phyloP scores from a whole-genome alignment of 495 filamentous ascomycete genomes.

The Neurospora sp. region DNA sequence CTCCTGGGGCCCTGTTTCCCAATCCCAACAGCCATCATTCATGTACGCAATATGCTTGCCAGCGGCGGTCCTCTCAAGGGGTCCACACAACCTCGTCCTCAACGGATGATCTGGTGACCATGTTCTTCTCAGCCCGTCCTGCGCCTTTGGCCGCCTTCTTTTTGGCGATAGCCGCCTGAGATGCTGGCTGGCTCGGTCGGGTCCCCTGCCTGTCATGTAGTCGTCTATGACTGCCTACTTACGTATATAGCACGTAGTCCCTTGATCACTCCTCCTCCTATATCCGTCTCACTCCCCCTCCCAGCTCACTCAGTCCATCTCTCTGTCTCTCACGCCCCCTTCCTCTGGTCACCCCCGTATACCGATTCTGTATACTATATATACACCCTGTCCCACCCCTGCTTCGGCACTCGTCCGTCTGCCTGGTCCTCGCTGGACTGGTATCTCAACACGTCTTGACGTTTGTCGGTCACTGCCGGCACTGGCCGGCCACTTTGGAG shows the following conservation, averaged over 20 bases:
- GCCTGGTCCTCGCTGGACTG: background rate
- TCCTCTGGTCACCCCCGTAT: background rate
- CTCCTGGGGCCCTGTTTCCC: background rate
- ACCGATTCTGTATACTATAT: background rate
- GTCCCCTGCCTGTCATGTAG: background rate
- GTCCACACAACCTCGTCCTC: constrained; percentile 19
- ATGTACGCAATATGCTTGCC: constrained; percentile 1
- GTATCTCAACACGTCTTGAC: background rate
- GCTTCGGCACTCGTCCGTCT: constrained; percentile 2
- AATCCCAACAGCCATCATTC: background rate
- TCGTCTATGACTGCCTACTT: background rate
- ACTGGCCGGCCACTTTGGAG: background rate
- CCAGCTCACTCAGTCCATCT: constrained; percentile 6
- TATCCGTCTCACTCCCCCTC: background rate
- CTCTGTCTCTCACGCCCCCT: background rate
- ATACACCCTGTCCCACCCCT: constrained; percentile 2
- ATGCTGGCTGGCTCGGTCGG: background rate
- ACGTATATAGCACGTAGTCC: background rate
- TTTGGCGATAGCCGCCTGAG: background rate
- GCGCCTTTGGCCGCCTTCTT: constrained; percentile 12
- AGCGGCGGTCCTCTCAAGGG: constrained; percentile 5
- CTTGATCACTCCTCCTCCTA: background rate
- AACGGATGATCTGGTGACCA: constrained; percentile 31
- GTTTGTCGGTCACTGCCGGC: background rate
- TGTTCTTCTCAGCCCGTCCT: constrained; percentile 20